A percentile compares a stretch with the other conserved stretches of the same genome.
Evolutionary conservation across 208 protist species (phyloP).

Genomic region (Trichomonas vaginalis): DNA sequence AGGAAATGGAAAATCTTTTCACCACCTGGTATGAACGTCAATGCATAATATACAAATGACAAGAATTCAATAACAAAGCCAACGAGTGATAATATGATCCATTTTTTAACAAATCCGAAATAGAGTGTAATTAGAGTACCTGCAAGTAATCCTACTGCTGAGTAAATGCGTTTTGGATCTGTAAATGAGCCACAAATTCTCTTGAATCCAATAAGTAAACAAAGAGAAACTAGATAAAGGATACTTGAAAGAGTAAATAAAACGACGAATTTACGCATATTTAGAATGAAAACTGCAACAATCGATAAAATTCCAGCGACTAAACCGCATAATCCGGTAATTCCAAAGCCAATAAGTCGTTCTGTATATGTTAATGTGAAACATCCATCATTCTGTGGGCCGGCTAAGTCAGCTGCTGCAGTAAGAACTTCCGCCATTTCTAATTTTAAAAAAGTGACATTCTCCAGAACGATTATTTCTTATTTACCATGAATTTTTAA

Average conservation of each 20-base stretch:
- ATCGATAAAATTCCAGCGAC: constrained; percentile 4
- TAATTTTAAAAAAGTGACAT: background rate
- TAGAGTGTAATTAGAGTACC: background rate
- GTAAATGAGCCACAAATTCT: background rate
- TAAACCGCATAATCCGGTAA: background rate
- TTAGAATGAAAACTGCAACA: background rate
- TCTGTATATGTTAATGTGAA: background rate
- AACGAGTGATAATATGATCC: background rate
- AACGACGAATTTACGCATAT: constrained; percentile 10
- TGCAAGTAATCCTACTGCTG: background rate
- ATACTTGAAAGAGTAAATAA: background rate
- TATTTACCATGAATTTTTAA: too few species aligned
- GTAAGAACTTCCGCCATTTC: background rate
- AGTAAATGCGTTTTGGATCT: background rate
- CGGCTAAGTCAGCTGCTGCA: background rate
- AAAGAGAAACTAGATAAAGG: background rate
- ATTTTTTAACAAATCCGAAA: background rate
- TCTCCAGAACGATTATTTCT: too few species aligned
- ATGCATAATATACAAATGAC: background rate
- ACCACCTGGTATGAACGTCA: background rate
- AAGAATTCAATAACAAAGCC: background rate
- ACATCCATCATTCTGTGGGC: background rate
- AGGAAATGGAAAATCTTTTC: background rate
- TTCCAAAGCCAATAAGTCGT: background rate
- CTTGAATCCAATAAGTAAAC: background rate